These are phyloP conservation scores for Primulina huaijiensis DNA, from an alignment of 257 asterid species.

Conservation along the genomic window DNA sequence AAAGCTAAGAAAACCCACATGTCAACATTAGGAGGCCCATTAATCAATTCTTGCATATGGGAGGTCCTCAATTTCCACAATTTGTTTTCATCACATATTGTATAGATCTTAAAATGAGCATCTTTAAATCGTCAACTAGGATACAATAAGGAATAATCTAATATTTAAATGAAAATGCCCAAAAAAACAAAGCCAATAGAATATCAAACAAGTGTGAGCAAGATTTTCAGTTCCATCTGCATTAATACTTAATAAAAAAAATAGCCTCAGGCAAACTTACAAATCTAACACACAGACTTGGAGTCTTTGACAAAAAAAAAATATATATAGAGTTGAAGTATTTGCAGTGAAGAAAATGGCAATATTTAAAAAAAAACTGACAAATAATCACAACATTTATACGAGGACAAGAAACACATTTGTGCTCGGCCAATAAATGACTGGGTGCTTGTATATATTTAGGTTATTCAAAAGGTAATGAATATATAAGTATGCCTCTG, in stretches of 20 bases:
- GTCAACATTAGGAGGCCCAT: not conserved
- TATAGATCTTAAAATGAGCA: too few relatives aligned
- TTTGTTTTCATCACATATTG: not conserved
- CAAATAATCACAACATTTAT: not conserved
- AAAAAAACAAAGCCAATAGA: too few relatives aligned
- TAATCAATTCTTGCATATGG: not conserved
- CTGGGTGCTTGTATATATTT: slow-evolving; percentile 5
- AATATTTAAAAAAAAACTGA: not conserved
- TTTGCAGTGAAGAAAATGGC: slow-evolving; percentile 5
- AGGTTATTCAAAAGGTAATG: not conserved
- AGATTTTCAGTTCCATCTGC: slow-evolving; percentile 89
- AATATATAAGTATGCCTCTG: slow-evolving; percentile 16
- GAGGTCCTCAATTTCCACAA: not conserved
- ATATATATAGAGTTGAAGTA: not conserved
- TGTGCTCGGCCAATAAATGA: slow-evolving; percentile 16
- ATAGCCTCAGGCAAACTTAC: slow-evolving; percentile 21
- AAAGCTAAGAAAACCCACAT: not conserved
- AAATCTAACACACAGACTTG: not conserved
- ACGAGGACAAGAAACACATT: not conserved
- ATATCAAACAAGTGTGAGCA: too few relatives aligned
- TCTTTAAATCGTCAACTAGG: not conserved
- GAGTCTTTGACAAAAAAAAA: not conserved
- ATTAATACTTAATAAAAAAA: slow-evolving; percentile 34
- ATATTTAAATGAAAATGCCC: too few relatives aligned
- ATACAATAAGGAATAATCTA: not conserved